Base-by-base conservation (phyloP, 192 early-diverging fungal species). In the Allomyces javanicus region DNA sequence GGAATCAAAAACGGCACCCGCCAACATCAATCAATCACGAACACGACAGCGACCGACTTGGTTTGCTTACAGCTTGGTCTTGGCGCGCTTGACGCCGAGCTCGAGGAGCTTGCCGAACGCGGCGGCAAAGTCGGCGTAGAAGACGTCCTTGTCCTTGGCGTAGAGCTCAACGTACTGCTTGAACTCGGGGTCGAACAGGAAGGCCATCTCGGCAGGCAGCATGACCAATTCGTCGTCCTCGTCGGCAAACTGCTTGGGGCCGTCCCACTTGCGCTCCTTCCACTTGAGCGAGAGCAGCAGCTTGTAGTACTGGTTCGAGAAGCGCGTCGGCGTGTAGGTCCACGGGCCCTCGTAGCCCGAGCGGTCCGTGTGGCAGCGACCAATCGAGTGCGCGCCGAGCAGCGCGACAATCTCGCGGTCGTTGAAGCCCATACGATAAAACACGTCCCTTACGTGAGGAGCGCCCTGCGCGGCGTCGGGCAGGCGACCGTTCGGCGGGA, bases 231-330 rank as follows among this genome's bases (percentile, higher is more conserved):
- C 66, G 44, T 79, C 75, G 67, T 79, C 72, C 78, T 93, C 90
- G 77, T 94, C 92, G 61, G 83, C 86, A 72, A 76, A 95, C 78
- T 97, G 94, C 78, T 83, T 78, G 9, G 89, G 87, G 17, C 92
- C 92, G 63, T 77, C 72, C 84, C 87, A 89, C 77, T 85, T 83
- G 74, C 83, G 85, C 72, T 85, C 82, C 23, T 85, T 77, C 92
- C 94, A 96, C 64, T 84, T 81, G 70, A 88, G 85, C 23, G 78
- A 72, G 27, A 89, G 73, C 22, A 96, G 80, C 70, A 84, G 83
- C 61, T 82, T 92, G 77, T 74, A 97, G 77, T 83, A 94, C 61
- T 84, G 82, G 79, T 97, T 97, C 69, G 89, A 87, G 76, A 97
- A 92, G 55, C 80, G 74, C 3, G 86, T 96, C 14, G 93, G 92